Conservation (phyloP, 2,329 filamentous ascomycete species). For the Xylariaceae sp. region DNA sequence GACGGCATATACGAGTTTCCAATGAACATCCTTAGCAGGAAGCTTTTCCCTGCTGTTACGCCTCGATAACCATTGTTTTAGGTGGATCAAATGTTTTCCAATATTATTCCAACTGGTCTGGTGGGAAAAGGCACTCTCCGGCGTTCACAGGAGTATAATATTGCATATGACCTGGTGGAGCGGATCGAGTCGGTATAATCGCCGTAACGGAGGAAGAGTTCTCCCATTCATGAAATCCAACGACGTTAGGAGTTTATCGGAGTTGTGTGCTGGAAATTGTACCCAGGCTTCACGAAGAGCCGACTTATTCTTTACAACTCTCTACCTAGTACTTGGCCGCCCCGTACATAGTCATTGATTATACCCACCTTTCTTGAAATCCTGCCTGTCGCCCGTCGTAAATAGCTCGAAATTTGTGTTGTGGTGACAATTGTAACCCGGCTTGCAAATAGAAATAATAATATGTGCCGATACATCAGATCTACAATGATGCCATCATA, state of each 20-base stretch:
- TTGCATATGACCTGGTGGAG: not conserved
- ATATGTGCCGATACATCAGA: too few species aligned
- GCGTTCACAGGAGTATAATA: too few species aligned
- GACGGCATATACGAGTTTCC: conserved; percentile 73
- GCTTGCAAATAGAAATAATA: too few species aligned
- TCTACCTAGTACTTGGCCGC: conserved; percentile 6
- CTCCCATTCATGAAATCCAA: not conserved
- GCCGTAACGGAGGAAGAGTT: too few species aligned
- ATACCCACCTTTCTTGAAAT: conserved; percentile 12
- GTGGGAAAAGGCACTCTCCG: not conserved
- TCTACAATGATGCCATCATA: too few species aligned
- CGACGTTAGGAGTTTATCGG: not conserved
- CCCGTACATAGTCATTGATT: conserved; percentile 15
- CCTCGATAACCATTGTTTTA: conserved; percentile 40
- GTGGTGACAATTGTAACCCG: too few species aligned
- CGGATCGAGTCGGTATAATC: too few species aligned
- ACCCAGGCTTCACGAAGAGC: not conserved
- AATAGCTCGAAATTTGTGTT: too few species aligned
- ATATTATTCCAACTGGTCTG: not conserved
- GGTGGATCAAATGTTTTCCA: not conserved
- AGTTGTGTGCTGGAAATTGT: not conserved
- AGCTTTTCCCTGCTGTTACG: conserved; percentile 52
- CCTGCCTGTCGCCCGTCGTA: too few species aligned
- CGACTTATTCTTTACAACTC: not conserved
- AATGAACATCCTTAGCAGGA: conserved; percentile 60